Conservation (phyloP, 2,329 filamentous ascomycete genomes). For the Pseudocercospora macadamiae region DNA sequence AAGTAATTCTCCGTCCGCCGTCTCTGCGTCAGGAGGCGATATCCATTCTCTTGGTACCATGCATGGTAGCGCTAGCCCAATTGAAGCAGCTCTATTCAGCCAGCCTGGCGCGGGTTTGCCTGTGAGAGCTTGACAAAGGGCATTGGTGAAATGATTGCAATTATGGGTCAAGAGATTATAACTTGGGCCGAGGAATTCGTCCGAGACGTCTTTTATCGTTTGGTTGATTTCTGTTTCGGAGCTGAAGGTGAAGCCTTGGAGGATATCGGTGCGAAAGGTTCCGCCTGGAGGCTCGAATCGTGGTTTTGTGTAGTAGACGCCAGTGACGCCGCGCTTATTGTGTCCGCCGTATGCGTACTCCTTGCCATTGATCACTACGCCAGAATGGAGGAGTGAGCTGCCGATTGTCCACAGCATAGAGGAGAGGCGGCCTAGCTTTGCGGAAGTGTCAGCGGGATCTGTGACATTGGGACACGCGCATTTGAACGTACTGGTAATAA, state of each 20-base stretch:
- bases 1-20: conserved; percentile 70
- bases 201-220: conserved; percentile 69
- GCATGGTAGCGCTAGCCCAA: conserved; percentile 79
- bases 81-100: conserved; percentile 82
- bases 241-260: conserved; percentile 78
- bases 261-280: conserved; percentile 72
- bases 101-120: conserved; percentile 70
- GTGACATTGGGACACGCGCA: not conserved
- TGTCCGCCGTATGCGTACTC: conserved; percentile 89
- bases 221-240: conserved; percentile 69
- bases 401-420: conserved; percentile 77
- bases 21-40: conserved; percentile 74
- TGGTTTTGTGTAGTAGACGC: conserved; percentile 79
- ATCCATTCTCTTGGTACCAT: conserved; percentile 83
- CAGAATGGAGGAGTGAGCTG: conserved; percentile 77
- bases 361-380: conserved; percentile 75
- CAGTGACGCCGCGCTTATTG: conserved; percentile 68
- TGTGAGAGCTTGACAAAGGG: conserved; percentile 74
- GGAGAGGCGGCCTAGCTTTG: conserved; percentile 72
- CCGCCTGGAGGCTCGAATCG: conserved; percentile 73
- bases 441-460: conserved; percentile 19
- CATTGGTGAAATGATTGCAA: conserved; percentile 86
- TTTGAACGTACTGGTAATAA: conserved; percentile 37
- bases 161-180: conserved; percentile 84
- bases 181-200: conserved; percentile 72